Conservation (phyloP, 2,329 filamentous ascomycete species). For the Triangularia verruculosa region DNA sequence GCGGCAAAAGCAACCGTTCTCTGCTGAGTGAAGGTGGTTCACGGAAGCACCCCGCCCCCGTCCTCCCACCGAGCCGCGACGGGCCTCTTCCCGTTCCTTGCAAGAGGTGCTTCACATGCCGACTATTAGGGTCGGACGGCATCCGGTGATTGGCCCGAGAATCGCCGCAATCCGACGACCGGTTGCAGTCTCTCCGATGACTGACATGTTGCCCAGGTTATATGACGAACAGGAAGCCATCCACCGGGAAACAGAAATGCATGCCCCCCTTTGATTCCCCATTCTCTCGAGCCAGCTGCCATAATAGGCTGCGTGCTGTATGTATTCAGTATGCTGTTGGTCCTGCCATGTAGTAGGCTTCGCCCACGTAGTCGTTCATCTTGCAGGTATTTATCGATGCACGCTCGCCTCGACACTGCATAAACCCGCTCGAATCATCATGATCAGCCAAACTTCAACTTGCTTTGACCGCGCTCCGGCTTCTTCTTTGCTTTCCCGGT, state of each 20-base stretch:
- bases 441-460: constrained; percentile 56
- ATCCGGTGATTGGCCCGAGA: neutral
- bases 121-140: constrained; percentile 3
- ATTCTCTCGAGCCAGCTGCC: neutral
- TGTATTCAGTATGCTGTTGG: constrained; percentile 6
- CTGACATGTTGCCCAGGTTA: neutral
- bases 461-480: constrained; percentile 58
- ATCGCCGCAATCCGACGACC: neutral
- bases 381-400: constrained; percentile 18
- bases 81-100: constrained; percentile 1
- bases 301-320: neutral
- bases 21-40: neutral
- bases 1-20: neutral
- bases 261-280: neutral
- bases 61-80: constrained; percentile 1
- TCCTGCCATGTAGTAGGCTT: neutral
- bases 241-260: neutral
- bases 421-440: constrained; percentile 2
- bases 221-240: neutral
- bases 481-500: constrained; percentile 37
- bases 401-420: constrained; percentile 18
- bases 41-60: neutral
- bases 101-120: neutral
- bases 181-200: constrained; percentile 2
- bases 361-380: neutral